A percentile compares a stretch with the other conserved stretches of the same genome.
phyloP scores from a whole-genome alignment of 139 green algal species.

The Yamagishiella unicocca region DNA sequence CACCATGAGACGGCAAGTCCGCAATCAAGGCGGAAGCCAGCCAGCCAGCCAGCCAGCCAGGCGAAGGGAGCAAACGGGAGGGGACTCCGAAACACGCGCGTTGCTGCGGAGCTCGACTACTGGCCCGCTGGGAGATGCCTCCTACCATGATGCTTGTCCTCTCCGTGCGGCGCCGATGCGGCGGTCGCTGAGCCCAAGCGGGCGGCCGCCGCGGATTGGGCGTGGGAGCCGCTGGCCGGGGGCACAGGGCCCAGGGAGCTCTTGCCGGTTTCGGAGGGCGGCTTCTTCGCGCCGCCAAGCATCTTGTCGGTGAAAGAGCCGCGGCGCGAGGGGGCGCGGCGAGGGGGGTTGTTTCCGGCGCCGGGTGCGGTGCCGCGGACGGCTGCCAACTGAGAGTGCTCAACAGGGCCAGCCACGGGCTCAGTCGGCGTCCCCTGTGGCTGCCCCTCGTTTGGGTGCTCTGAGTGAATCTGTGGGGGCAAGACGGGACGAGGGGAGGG shows the following conservation, averaged over 20 bases:
- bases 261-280: constrained; percentile 8
- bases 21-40: no score
- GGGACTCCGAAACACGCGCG: no score
- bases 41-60: no score
- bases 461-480: constrained; percentile 27
- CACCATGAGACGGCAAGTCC: no score
- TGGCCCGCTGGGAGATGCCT: no score
- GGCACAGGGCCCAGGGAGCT: constrained; percentile 1
- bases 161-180: no score
- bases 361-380: background rate
- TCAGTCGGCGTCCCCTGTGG: constrained; percentile 41
- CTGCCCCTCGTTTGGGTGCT: constrained; percentile 46
- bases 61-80: no score
- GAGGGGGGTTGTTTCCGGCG: background rate
- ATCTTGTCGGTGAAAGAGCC: constrained; percentile 49
- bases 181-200: background rate
- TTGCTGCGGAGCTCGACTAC: no score
- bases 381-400: constrained; percentile 34
- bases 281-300: constrained; percentile 32
- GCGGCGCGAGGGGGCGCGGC: constrained; percentile 36
- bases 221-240: background rate
- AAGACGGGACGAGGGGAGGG: background rate
- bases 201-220: background rate
- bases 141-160: no score
- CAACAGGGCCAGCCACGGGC: background rate